These are phyloP conservation scores for Rubroboletus satanas DNA, from an alignment of 768 basidiomycete genomes.

Conservation along the genomic window DNA sequence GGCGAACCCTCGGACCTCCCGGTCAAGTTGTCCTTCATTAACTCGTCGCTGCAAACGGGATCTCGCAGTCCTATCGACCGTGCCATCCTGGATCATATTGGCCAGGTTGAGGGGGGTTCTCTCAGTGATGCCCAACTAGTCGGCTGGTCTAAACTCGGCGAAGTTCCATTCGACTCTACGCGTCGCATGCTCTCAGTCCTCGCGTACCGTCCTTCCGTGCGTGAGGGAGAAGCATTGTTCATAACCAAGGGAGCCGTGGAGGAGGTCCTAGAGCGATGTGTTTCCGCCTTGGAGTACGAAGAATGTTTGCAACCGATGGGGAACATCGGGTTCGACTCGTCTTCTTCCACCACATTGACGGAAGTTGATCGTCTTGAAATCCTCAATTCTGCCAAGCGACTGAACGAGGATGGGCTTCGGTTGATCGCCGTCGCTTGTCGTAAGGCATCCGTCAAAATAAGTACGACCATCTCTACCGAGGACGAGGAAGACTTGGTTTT, in stretches of 20 bases:
- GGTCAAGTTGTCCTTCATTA: slow-evolving; percentile 29
- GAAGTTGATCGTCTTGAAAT: slow-evolving; percentile 19
- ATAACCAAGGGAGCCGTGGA: slow-evolving; percentile 33
- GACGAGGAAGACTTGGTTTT: slow-evolving; percentile 31
- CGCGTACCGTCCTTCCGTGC: slow-evolving; percentile 23
- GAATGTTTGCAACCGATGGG: slow-evolving; percentile 12
- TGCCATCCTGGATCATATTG: slow-evolving; percentile 30
- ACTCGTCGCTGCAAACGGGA: slow-evolving; percentile 33
- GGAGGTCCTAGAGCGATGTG: slow-evolving; percentile 31
- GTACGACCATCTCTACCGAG: slow-evolving; percentile 12
- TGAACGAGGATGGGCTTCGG: slow-evolving; percentile 32
- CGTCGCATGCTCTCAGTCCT: slow-evolving; percentile 35
- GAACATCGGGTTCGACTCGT: slow-evolving; percentile 14
- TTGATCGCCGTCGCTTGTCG: slow-evolving; percentile 30
- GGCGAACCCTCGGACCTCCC: slow-evolving; percentile 26
- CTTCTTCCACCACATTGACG: slow-evolving; percentile 17
- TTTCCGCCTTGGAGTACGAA: slow-evolving; percentile 17
- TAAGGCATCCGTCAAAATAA: slow-evolving; percentile 14
- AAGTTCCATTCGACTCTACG: slow-evolving; percentile 36
- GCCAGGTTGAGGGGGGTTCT: slow-evolving; percentile 11
- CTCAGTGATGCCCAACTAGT: slow-evolving; percentile 8
- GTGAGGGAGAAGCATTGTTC: slow-evolving; percentile 20
- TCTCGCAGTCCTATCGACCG: slow-evolving; percentile 35
- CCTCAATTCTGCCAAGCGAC: slow-evolving; percentile 24
- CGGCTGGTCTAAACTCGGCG: slow-evolving; percentile 30